Evolutionary conservation across 768 basidiomycete species (phyloP).

Genomic region (Calocera cornea): DNA sequence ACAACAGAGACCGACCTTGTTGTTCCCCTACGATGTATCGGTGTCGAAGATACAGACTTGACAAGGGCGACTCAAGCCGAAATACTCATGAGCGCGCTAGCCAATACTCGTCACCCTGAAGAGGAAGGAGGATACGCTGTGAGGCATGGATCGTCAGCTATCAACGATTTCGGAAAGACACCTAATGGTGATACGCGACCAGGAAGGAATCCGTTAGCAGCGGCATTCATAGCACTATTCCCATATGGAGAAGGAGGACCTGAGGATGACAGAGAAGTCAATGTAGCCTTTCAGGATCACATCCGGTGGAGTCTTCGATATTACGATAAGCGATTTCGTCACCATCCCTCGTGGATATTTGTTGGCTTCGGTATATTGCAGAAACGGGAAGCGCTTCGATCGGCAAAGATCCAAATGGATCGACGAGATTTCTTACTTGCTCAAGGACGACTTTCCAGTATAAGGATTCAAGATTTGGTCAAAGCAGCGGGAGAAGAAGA

Average conservation of each 20-base stretch:
- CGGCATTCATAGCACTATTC: slow-evolving; percentile 23
- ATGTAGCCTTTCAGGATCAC: slow-evolving; percentile 8
- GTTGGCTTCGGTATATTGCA: slow-evolving; percentile 4
- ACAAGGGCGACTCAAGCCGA: slow-evolving; percentile 15
- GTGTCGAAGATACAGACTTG: slow-evolving; percentile 22
- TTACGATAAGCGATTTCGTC: slow-evolving; percentile 6
- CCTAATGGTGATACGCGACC: slow-evolving; percentile 12
- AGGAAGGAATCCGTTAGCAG: slow-evolving; percentile 3
- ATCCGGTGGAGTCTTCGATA: slow-evolving; percentile 6
- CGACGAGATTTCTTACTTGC: background rate
- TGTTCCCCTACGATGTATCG: slow-evolving; percentile 8
- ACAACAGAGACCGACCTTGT: too few relatives aligned
- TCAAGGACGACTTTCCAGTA: background rate
- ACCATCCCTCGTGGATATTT: background rate
- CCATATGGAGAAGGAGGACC: slow-evolving; percentile 29
- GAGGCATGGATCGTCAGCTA: slow-evolving; percentile 13
- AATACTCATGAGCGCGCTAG: slow-evolving; percentile 22
- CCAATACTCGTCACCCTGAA: slow-evolving; percentile 18
- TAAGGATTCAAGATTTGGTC: background rate
- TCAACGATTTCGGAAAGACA: slow-evolving; percentile 18
- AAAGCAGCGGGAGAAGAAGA: background rate
- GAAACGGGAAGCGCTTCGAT: background rate
- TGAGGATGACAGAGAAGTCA: slow-evolving; percentile 13
- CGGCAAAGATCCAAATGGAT: background rate
- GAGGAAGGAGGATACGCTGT: slow-evolving; percentile 20